These are phyloP conservation scores for Talaromyces verruculosus DNA, from an alignment of 2,329 filamentous ascomycete genomes.

Conservation along the genomic window DNA sequence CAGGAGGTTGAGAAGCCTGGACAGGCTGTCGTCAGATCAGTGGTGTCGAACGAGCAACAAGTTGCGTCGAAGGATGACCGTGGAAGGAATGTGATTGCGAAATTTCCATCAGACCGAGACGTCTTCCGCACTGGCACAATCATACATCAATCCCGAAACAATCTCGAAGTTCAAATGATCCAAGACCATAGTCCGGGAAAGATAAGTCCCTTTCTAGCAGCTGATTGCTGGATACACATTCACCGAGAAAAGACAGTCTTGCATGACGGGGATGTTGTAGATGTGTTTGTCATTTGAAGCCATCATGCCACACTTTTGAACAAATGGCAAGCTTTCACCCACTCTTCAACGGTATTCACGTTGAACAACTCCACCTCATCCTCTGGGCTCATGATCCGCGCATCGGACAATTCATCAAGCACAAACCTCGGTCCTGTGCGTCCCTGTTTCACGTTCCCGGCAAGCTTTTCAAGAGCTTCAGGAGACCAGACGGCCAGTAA, in stretches of 20 bases:
- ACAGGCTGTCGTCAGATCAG: background rate
- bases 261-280: constrained; percentile 22
- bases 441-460: constrained; percentile 24
- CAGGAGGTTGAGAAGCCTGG: constrained; percentile 2
- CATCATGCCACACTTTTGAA: constrained; percentile 26
- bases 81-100: background rate
- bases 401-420: constrained; percentile 22
- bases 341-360: constrained; percentile 40
- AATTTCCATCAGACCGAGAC: background rate
- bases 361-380: constrained; percentile 27
- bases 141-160: background rate
- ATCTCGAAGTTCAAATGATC: constrained; percentile 21
- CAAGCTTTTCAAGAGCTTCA: constrained; percentile 30
- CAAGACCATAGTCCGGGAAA: constrained; percentile 28
- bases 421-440: constrained; percentile 24
- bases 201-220: constrained; percentile 26
- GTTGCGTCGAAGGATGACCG: background rate
- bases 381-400: constrained; percentile 21
- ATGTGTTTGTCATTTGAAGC: constrained; percentile 18
- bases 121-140: constrained; percentile 21
- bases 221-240: constrained; percentile 31
- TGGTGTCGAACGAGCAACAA: background rate
- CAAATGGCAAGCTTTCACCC: constrained; percentile 33
- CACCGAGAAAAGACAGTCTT: constrained; percentile 22
- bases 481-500: constrained; percentile 40